These are phyloP conservation scores for Trypanosomatidae sp. DNA, from an alignment of 208 protist genomes.

Conservation along the genomic window DNA sequence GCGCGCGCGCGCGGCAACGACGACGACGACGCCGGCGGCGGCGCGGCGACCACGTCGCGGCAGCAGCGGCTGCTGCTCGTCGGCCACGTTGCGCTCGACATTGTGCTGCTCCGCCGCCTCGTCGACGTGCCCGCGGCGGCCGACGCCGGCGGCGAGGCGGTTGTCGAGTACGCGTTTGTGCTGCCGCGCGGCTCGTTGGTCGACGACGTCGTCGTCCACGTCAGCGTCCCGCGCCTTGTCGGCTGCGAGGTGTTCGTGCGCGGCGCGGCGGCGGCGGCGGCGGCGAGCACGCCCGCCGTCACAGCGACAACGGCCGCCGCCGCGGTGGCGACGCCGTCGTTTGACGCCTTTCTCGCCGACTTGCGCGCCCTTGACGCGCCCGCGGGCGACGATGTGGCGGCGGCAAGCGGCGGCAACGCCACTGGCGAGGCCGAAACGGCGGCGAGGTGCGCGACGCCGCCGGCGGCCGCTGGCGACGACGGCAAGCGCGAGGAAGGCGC, in stretches of 20 bases:
- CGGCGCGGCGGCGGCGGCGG: background rate
- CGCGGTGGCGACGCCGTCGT: background rate
- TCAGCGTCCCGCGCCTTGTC: background rate
- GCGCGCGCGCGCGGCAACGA: no score
- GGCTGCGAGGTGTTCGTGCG: background rate
- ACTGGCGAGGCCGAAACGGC: no score
- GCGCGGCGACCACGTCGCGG: no score
- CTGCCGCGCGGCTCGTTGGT: background rate
- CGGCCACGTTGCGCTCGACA: background rate
- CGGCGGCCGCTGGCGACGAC: background rate
- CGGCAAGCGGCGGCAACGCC: background rate
- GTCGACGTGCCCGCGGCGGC: no score
- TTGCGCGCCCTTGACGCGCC: background rate
- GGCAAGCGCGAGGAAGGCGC: background rate
- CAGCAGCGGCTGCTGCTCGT: background rate
- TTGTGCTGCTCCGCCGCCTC: background rate
- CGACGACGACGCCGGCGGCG: no score
- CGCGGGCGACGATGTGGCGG: background rate
- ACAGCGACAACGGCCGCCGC: no score
- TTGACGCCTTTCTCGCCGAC: background rate
- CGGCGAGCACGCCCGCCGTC: background rate
- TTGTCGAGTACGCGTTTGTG: no score
- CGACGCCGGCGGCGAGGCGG: no score
- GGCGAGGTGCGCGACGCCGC: background rate
- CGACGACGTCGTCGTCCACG: background rate